Evolutionary conservation across 2,329 filamentous ascomycete species (phyloP), one percentile per base, ranked within the genome.

Genomic region (Bimuria novae-zelandiae): DNA sequence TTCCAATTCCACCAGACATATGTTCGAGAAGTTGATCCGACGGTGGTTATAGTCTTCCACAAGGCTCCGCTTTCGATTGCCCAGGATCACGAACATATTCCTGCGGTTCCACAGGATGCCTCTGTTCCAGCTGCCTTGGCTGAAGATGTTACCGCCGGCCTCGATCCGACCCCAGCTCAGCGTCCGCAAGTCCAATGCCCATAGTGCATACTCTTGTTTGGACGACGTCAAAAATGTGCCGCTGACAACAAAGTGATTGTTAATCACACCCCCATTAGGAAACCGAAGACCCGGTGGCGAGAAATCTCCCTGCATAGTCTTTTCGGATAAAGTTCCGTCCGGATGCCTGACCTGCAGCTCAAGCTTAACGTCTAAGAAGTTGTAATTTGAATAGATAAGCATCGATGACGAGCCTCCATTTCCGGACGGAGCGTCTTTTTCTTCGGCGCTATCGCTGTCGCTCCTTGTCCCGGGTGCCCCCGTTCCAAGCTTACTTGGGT

Each of bases 331-430:
- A 0, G 85, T 86, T 25, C 94, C 93, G 70, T 97, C 92, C 1
- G 90, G 84, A 7, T 89, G 81, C 47, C 94, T 85, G 42, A 99
- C 85, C 73, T 97, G 94, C 32, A 99, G 79, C 74, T 99, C 94
- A 21, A 99, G 79, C 72, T 96, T 97, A 61, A 99, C 94, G 65
- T 99, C 93, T 50, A 99, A 75, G 68, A 99, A 99, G 75, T 99
- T 97, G 76, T 99, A 99, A 71, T 99, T 99, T 21, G 93, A 97
- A 74, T 99, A 99, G 40, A 99, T 95, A 57, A 99, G 82, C 92
- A 97, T 97, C 3, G 84, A 80, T 6, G 82, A 80, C 14, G 44
- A 32, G 11, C 82, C 83, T 17, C 73, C 75, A 69, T 46, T 76
- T 68, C 57, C 58, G 51, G 51, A 57, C 41, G 12, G 48, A 30